Evolutionary conservation across 2,329 filamentous ascomycete species (phyloP).

Genomic region (Chrysoporthe austroafricana): DNA sequence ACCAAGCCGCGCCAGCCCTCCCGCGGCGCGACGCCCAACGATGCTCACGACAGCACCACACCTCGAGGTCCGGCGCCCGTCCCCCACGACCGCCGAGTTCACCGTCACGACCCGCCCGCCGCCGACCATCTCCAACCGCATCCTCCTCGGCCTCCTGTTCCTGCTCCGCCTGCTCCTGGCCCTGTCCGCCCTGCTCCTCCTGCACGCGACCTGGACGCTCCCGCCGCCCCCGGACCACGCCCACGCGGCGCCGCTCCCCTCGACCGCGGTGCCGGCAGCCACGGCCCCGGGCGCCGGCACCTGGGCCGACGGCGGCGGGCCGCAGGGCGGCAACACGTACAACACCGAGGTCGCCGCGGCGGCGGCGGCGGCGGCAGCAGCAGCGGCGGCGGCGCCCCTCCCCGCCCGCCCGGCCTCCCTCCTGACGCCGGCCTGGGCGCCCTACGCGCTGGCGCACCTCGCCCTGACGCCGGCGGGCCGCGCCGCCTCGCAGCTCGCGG

Average conservation of each 20-base stretch:
- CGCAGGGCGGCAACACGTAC: background rate
- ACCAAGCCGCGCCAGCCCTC: no score
- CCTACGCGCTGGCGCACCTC: slow-evolving; percentile 33
- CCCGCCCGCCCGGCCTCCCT: slow-evolving; percentile 24
- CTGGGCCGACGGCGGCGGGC: background rate
- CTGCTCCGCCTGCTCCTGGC: slow-evolving; percentile 47
- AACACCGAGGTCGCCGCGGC: background rate
- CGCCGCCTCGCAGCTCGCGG: slow-evolving; percentile 36
- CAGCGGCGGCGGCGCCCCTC: slow-evolving; percentile 24
- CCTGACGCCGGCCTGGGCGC: slow-evolving; percentile 32
- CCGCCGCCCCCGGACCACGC: slow-evolving; percentile 22
- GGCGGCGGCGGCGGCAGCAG: background rate
- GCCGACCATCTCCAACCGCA: slow-evolving; percentile 50
- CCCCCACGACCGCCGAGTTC: slow-evolving; percentile 89
- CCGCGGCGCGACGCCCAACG: no score
- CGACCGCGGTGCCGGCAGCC: background rate
- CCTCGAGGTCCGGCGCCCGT: slow-evolving; percentile 69
- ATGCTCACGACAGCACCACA: slow-evolving; percentile 68
- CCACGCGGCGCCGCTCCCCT: background rate
- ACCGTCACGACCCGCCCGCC: slow-evolving; percentile 81
- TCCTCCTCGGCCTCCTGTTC: slow-evolving; percentile 49
- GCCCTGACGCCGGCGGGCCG: slow-evolving; percentile 39
- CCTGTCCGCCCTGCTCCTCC: slow-evolving; percentile 48
- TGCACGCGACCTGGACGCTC: slow-evolving; percentile 53
- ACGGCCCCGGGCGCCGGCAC: background rate